Evolutionary conservation across 345 rosid genomes (phyloP).

Genomic region (Combretum micranthum): DNA sequence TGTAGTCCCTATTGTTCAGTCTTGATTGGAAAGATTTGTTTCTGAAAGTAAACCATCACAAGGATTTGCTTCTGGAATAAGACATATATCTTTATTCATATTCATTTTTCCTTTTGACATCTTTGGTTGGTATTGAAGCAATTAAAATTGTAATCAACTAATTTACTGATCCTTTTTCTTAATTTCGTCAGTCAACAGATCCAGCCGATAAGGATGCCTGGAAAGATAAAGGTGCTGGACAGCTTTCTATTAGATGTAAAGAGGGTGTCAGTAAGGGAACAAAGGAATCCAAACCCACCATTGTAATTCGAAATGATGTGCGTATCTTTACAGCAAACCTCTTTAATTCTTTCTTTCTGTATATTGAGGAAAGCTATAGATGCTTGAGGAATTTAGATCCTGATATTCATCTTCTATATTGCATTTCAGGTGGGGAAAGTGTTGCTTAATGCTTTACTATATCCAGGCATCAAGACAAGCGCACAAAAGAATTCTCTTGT

Average conservation of each 20-base stretch:
- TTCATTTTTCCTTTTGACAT: too few relatives aligned
- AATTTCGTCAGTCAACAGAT: constrained; percentile 57
- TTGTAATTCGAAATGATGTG: constrained; percentile 85
- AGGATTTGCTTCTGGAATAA: background rate
- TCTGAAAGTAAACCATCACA: background rate
- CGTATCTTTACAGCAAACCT: constrained; percentile 9
- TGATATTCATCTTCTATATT: background rate
- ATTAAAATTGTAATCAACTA: background rate
- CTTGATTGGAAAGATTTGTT: too few relatives aligned
- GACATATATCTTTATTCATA: too few relatives aligned
- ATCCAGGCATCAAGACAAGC: constrained; percentile 81
- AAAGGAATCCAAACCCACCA: constrained; percentile 81
- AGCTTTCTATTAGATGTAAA: constrained; percentile 78
- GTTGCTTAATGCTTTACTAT: constrained; percentile 78
- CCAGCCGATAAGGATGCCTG: constrained; percentile 73
- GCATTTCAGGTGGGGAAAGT: constrained; percentile 69
- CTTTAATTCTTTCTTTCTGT: background rate
- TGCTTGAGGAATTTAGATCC: background rate
- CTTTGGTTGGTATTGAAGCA: background rate
- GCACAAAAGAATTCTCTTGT: constrained; percentile 74
- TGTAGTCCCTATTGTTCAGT: too few relatives aligned
- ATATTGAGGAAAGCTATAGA: background rate
- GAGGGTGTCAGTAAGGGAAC: constrained; percentile 81
- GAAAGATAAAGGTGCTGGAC: constrained; percentile 96
- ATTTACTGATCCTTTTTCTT: constrained; percentile 5